Conservation (phyloP, 192 early-diverging fungal genomes). For the Mortierella hygrophila region DNA sequence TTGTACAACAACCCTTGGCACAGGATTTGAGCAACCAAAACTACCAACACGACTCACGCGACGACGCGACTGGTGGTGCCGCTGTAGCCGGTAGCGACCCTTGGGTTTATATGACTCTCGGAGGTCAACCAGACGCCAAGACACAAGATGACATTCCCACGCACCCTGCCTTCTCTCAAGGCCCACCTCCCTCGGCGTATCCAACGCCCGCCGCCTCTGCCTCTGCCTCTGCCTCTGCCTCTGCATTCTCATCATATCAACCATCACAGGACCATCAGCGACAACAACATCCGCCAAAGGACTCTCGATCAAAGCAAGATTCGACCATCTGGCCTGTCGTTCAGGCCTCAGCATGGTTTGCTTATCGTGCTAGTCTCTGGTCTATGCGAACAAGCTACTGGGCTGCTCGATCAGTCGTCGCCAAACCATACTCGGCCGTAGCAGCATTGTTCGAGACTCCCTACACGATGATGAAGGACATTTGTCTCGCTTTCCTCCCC, state of each 20-base stretch:
- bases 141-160: not conserved
- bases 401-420: not conserved
- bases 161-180: not conserved
- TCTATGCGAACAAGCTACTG: not conserved
- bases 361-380: slow-evolving; percentile 5
- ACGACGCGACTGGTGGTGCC: not conserved
- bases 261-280: not conserved
- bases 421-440: slow-evolving; percentile 2
- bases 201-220: not conserved
- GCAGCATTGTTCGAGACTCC: slow-evolving; percentile 20
- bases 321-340: not conserved
- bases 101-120: not conserved
- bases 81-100: not conserved
- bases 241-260: not conserved
- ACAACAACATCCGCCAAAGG: not conserved
- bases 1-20: not conserved
- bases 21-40: not conserved
- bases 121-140: not conserved
- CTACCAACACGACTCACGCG: not conserved
- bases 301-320: not conserved
- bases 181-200: not conserved
- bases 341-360: not conserved
- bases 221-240: not conserved
- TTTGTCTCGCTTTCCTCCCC: slow-evolving; percentile 43
- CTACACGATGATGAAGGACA: slow-evolving; percentile 22